phyloP scores from a whole-genome alignment of 2,329 filamentous ascomycete species.

The Scolecobasidium constrictum region DNA sequence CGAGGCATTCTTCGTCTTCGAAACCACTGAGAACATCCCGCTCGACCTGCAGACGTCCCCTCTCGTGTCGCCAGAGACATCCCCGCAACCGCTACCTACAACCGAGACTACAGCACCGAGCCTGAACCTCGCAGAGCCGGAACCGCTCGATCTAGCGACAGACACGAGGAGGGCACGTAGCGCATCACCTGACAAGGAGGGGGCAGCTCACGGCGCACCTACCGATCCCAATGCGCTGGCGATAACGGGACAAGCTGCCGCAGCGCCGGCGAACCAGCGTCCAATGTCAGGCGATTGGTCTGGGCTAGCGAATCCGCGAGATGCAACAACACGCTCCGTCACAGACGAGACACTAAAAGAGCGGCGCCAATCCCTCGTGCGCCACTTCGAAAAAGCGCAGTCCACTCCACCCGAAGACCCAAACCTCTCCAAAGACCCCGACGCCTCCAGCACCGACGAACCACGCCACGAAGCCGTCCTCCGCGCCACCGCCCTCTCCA shows the following conservation, averaged over 20 bases:
- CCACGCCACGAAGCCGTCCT: constrained; percentile 68
- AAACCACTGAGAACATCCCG: constrained; percentile 87
- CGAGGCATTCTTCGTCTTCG: constrained; percentile 97
- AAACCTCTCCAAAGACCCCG: background rate
- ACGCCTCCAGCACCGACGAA: constrained; percentile 1
- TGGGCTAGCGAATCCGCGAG: constrained; percentile 16
- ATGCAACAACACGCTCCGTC: constrained; percentile 33
- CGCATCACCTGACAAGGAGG: background rate
- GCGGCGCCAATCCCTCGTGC: constrained; percentile 26
- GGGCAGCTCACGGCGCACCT: background rate
- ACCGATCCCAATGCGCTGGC: background rate
- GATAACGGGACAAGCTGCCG: background rate
- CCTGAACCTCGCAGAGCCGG: constrained; percentile 51
- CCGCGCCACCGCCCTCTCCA: constrained; percentile 73
- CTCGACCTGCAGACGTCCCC: constrained; percentile 90
- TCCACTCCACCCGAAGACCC: constrained; percentile 6
- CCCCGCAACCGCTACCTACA: constrained; percentile 48
- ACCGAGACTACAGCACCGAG: constrained; percentile 20
- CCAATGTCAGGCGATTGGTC: constrained; percentile 10
- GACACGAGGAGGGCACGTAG: constrained; percentile 8
- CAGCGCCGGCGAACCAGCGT: background rate
- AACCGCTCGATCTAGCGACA: constrained; percentile 49
- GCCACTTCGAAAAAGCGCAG: constrained; percentile 16
- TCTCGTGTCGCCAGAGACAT: constrained; percentile 77
- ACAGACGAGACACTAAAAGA: constrained; percentile 44